phyloP scores from a whole-genome alignment of 1,284 basidiomycete species.

The Cystobasidium slooffiae region DNA sequence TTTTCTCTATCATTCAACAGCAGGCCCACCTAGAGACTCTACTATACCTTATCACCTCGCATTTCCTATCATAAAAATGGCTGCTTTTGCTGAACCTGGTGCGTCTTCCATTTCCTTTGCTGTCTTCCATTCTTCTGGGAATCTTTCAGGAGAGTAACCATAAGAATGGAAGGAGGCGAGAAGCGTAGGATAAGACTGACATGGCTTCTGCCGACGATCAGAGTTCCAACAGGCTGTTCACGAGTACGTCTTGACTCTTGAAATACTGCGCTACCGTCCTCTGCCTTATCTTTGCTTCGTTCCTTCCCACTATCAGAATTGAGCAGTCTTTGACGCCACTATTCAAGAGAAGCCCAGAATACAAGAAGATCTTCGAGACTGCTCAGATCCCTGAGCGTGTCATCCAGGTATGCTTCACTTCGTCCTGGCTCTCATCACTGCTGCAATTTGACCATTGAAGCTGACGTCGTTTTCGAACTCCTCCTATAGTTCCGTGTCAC shows the following conservation, averaged over 20 bases:
- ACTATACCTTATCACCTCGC: neutral
- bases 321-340: constrained; percentile 69
- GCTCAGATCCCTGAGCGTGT: constrained; percentile 72
- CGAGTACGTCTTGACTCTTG: constrained; percentile 27
- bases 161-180: neutral
- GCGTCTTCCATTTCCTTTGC: neutral
- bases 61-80: neutral
- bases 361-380: constrained; percentile 69
- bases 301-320: constrained; percentile 70
- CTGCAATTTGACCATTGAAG: neutral
- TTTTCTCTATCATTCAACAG: neutral
- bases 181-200: neutral
- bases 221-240: constrained; percentile 63
- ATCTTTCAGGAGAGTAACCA: neutral
- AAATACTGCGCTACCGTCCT: constrained; percentile 1
- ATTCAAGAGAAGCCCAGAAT: constrained; percentile 71
- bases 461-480: neutral
- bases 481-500: constrained; percentile 68
- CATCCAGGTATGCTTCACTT: constrained; percentile 58
- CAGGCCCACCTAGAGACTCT: neutral
- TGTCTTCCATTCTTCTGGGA: neutral
- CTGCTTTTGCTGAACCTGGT: constrained; percentile 23
- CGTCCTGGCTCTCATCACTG: neutral
- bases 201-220: constrained; percentile 46
- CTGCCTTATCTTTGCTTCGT: constrained; percentile 20